Conservation (phyloP, 345 rosid genomes). For the Ceriops tagal region DNA sequence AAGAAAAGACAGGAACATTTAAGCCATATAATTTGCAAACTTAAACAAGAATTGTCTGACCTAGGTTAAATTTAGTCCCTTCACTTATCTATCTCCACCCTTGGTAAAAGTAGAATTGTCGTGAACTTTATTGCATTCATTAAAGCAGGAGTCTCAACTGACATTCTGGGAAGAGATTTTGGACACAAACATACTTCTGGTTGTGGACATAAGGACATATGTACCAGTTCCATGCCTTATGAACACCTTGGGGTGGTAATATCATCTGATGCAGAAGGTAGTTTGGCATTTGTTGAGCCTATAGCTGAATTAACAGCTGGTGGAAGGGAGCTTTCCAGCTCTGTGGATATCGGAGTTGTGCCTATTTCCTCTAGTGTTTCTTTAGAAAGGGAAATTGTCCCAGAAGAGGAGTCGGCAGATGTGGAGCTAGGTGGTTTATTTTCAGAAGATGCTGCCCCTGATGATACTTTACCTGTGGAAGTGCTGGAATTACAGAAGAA, state of each 20-base stretch:
- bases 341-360: constrained; percentile 32
- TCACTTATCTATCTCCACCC: constrained; percentile 17
- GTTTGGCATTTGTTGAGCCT: constrained; percentile 13
- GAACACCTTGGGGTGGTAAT: constrained; percentile 24
- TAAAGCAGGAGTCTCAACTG: constrained; percentile 72
- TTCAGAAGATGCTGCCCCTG: constrained; percentile 41
- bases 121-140: constrained; percentile 27
- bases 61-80: constrained; percentile 48
- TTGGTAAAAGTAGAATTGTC: constrained; percentile 24
- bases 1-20: constrained; percentile 68
- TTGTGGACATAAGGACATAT: constrained; percentile 26
- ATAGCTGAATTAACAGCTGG: constrained; percentile 28
- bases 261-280: constrained; percentile 23
- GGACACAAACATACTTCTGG: constrained; percentile 31
- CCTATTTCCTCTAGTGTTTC: constrained; percentile 25
- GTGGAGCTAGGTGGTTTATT: constrained; percentile 73
- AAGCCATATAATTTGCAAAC: constrained; percentile 60
- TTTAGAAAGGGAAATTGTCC: constrained; percentile 26
- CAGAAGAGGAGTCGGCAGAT: constrained; percentile 41
- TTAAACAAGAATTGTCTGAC: constrained; percentile 85
- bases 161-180: constrained; percentile 53
- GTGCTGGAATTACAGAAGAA: constrained; percentile 58
- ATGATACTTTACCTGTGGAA: constrained; percentile 44
- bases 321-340: constrained; percentile 32
- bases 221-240: constrained; percentile 20